Evolutionary conservation across 441 rosid genomes (phyloP).

Genomic region (Gossypium davidsonii): DNA sequence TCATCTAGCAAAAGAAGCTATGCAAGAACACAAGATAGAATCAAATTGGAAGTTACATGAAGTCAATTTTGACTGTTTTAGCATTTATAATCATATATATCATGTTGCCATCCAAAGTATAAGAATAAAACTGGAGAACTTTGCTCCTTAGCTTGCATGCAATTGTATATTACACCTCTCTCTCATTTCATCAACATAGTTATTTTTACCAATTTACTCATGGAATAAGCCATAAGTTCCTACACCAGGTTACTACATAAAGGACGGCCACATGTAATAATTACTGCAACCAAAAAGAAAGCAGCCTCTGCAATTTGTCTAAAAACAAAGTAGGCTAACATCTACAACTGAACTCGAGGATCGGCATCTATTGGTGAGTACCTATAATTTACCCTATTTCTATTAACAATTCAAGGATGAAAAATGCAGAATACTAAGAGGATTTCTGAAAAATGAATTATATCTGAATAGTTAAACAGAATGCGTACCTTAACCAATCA

Average conservation of each 20-base stretch:
- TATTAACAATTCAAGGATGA: background rate
- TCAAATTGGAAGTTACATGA: background rate
- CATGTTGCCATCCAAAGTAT: background rate
- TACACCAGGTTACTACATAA: background rate
- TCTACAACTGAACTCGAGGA: background rate
- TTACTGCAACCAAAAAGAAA: background rate
- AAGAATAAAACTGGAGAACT: background rate
- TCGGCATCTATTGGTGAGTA: background rate
- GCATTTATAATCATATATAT: background rate
- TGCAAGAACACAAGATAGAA: background rate
- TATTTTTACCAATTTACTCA: background rate
- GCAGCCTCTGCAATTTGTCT: background rate
- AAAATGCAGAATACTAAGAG: background rate
- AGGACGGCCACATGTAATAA: background rate
- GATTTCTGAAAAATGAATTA: background rate
- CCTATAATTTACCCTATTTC: background rate
- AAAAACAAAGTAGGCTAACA: background rate
- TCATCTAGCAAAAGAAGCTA: background rate
- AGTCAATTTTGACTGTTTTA: background rate
- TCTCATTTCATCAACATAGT: background rate
- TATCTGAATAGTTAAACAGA: background rate
- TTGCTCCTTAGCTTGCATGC: background rate
- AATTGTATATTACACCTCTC: background rate
- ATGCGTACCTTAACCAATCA: constrained; percentile 46
- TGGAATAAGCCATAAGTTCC: background rate